Conservation (phyloP, 345 rosid species). For the Pistacia integerrima region DNA sequence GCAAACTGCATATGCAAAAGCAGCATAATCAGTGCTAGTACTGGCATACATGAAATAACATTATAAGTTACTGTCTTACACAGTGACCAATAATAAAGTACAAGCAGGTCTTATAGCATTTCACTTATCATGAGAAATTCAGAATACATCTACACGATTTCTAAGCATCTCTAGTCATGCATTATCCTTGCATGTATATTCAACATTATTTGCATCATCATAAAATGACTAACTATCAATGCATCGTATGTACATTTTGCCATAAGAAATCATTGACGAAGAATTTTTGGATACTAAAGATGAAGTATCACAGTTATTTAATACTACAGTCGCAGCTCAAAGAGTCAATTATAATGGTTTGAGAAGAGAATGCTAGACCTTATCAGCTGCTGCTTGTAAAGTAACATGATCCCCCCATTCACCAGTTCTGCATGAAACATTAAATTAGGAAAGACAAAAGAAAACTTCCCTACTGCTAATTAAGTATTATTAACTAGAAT, state of each 20-base stretch:
- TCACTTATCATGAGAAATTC: conserved; percentile 5
- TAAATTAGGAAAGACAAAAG: conserved; percentile 3
- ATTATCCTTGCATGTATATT: not conserved
- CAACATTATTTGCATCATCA: not conserved
- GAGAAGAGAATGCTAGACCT: conserved; percentile 44
- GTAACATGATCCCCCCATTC: conserved; percentile 98
- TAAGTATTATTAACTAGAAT: conserved; percentile 9
- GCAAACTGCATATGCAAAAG: conserved; percentile 62
- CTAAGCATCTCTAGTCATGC: not conserved
- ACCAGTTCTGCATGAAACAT: conserved; percentile 61
- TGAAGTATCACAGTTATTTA: not conserved
- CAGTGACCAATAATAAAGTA: conserved; percentile 14
- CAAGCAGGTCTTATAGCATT: not conserved
- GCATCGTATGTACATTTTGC: not conserved
- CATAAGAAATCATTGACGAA: not conserved
- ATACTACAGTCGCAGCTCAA: not conserved
- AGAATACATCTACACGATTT: conserved; percentile 7
- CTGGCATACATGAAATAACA: conserved; percentile 4
- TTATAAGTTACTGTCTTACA: not conserved
- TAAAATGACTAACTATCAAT: not conserved
- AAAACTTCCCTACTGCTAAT: not conserved
- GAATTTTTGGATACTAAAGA: not conserved
- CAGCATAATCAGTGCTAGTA: not conserved
- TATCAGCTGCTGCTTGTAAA: conserved; percentile 96
- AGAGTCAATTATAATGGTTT: conserved; percentile 10